Evolutionary conservation across 108 stramenopile species (phyloP), one percentile per base, ranked within the genome.

Genomic region (Cyclotella baltica): DNA sequence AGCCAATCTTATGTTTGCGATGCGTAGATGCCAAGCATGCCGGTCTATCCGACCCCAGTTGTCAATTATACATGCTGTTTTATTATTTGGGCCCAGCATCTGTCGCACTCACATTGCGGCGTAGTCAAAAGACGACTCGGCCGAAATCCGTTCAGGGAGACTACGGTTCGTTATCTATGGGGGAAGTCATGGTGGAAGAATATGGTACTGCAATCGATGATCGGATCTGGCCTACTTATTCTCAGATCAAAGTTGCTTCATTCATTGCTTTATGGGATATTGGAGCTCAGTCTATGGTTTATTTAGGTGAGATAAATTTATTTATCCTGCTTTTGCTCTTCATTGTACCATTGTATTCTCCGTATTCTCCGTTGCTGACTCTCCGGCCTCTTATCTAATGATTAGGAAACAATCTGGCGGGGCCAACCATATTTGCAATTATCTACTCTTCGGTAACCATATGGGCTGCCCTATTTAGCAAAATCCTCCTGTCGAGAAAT

Each of bases 51-150:
- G 78, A 91, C 75, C 64, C 88, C 19, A 75, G 52, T 4, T 83
- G 85, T 57, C 93, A 94, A 62, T 57, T 92, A 10, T 94, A 92
- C 75, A 92, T 94, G 91, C 58, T 90, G 22, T 89, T 91, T 72
- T 91, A 90, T 63, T 93, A 91, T 62, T 56, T 88, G 13, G 90
- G 90, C 47, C 90, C 90, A 5, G 83, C 88, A n/a, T 57, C 37
- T 13, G 84, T 76, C 3, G 79, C 40, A 18, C 30, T 85, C 18
- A 68, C 84, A n/a, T 53, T 81, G 47, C 73, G 80, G 20, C 51
- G 78, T 20, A 61, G 73, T 22, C 22, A 57, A n/a, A 65, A 48
- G 27, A 48, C 11, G 19, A 22, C 20, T 11, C 34, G 4, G 28
- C 15, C 33, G 34, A 61, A 38, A 22, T 23, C 16, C 22, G 34